Base-by-base conservation (phyloP, 768 basidiomycete species). In the Russula compacta region DNA sequence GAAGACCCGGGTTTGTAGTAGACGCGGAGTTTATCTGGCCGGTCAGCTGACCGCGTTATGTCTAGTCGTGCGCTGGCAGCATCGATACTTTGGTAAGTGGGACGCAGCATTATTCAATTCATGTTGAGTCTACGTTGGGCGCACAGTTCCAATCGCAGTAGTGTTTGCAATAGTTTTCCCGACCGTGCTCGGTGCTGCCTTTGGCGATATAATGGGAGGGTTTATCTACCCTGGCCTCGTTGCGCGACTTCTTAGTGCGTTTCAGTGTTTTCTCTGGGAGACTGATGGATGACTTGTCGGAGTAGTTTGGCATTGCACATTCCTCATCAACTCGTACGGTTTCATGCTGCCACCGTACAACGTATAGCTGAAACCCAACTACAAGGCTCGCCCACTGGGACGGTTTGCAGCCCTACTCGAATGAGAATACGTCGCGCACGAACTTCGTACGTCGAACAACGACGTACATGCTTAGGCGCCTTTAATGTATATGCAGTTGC, bases 391-490 rank as follows among this genome's bases (percentile, higher is more conserved):
- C 89, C 4, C 90, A 92, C 63, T 90, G 85, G 85, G 80, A 88
- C 15, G 90, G 90, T 9, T 68, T 89, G 19, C 89, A 91, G 65
- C 87, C 85, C 0, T 91, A 89, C 68, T 84, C 87, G 3, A 86
- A 89, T 65, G 89, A 91, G 66, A 81, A 91, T 66, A 86, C 86
- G 3, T 90, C 89, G 1, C 73, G 83, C 67, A 85, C 87, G 12
- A 90, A 84, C 68, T 69, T 88, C 35, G 88, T 90, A 64, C 63
- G 82, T 53, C 42, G 11, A 38, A 21, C 7, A 19, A 6, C 24
- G 50, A 49, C 32, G 19, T 6, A 36, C n/a, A n/a, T 49, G 15
- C 12, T 21, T 11, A 35, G 36, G 14, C 53, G 8, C 14, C 44
- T 21, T 17, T 43, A 10, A 12, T 21, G 43, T 42, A 36, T 36